phyloP scores from a whole-genome alignment of 768 basidiomycete genomes.

The Asterophora parasitica region DNA sequence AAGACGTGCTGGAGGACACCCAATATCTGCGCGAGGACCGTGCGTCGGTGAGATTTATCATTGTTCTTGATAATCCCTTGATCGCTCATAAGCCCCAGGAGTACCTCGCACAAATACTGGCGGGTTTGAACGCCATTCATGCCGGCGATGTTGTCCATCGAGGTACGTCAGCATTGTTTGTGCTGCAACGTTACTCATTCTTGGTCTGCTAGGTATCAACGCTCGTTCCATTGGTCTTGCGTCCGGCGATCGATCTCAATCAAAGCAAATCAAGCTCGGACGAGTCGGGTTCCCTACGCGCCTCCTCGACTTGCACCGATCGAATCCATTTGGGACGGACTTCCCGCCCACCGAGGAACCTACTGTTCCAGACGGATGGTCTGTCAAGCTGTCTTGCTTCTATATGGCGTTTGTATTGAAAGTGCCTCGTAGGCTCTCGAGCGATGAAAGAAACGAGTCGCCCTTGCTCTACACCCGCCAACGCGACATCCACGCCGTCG shows the following conservation, averaged over 20 bases:
- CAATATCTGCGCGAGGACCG: slow-evolving; percentile 70
- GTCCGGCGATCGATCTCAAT: slow-evolving; percentile 43
- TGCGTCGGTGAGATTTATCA: slow-evolving; percentile 47
- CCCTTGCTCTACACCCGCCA: slow-evolving; percentile 68
- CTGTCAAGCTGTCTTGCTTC: slow-evolving; percentile 1
- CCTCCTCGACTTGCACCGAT: slow-evolving; percentile 76
- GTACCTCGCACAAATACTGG: slow-evolving; percentile 69
- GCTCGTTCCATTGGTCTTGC: slow-evolving; percentile 59
- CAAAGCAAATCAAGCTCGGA: slow-evolving; percentile 70
- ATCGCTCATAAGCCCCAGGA: slow-evolving; percentile 42
- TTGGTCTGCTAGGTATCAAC: slow-evolving; percentile 44
- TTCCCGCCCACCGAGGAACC: slow-evolving; percentile 28
- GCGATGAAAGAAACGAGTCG: slow-evolving; percentile 75
- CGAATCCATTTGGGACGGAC: slow-evolving; percentile 66
- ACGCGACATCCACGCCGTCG: slow-evolving; percentile 80
- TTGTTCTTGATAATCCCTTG: neutral
- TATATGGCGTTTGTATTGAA: neutral
- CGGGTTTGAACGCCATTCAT: slow-evolving; percentile 66
- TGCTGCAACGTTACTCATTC: neutral
- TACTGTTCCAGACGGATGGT: slow-evolving; percentile 46
- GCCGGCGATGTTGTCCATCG: slow-evolving; percentile 64
- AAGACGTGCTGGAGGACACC: slow-evolving; percentile 74
- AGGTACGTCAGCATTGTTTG: slow-evolving; percentile 31
- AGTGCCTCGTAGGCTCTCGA: slow-evolving; percentile 51
- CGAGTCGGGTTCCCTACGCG: slow-evolving; percentile 68